Conservation (phyloP, 2,329 filamentous ascomycete genomes). For the Apiospora sp. region DNA sequence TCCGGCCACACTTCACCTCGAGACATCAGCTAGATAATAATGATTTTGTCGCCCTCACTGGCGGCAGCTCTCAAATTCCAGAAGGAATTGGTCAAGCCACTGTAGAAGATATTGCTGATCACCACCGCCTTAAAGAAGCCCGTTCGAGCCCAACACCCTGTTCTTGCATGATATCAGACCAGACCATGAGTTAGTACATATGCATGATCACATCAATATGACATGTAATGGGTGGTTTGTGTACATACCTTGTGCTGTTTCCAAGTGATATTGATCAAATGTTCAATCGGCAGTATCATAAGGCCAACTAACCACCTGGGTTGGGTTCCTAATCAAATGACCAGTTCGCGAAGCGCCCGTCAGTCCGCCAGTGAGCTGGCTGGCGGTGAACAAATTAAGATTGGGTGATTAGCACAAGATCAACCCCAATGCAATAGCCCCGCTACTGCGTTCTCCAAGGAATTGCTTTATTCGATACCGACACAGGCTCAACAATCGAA, state of each 20-base stretch:
- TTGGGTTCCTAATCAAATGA: not conserved
- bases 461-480: not conserved
- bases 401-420: conserved; percentile 6
- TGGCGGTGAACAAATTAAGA: conserved; percentile 16
- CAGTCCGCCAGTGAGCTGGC: not conserved
- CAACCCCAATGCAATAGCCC: not conserved
- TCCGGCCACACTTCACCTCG: not conserved
- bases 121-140: not conserved
- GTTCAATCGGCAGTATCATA: not conserved
- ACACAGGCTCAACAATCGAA: not conserved
- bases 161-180: not conserved
- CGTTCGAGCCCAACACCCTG: not conserved
- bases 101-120: not conserved
- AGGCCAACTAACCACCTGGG: not conserved
- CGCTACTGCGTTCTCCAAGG: not conserved
- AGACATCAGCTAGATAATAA: not conserved
- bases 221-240: not conserved
- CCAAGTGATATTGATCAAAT: not conserved
- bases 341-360: not conserved
- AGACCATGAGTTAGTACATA: not conserved
- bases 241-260: not conserved
- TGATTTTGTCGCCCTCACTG: not conserved
- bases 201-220: not conserved
- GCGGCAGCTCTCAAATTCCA: not conserved
- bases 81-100: too few species aligned